Percentiles rank a stretch among this genome's conserved stretches.
Evolutionary conservation across 73 alveolate genomes (phyloP).

Genomic region (Paramecium tetraurelia): DNA sequence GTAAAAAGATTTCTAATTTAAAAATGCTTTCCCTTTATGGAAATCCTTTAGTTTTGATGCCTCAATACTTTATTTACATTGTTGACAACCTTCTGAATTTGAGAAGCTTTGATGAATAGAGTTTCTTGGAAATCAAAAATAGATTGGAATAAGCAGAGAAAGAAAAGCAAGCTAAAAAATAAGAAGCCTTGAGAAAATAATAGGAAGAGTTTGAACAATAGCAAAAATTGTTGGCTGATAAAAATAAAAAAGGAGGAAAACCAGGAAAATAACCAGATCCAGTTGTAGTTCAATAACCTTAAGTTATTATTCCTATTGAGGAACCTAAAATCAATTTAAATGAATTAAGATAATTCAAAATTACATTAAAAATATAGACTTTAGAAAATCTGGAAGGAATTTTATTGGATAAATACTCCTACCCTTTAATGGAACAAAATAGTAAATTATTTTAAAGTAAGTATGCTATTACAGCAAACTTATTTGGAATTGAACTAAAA

Average conservation of each 20-base stretch:
- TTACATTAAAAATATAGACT: not conserved
- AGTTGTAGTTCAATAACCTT: not conserved
- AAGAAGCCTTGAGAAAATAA: not conserved
- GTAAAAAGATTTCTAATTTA: not conserved
- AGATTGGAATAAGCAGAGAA: conserved; percentile 1
- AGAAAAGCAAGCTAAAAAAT: not conserved
- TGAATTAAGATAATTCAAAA: not conserved
- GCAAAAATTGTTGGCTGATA: conserved; percentile 13
- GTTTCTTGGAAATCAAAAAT: not conserved
- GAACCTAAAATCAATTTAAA: not conserved
- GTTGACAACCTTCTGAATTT: not conserved
- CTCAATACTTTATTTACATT: not conserved
- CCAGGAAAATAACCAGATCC: not conserved
- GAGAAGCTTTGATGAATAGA: conserved; percentile 32
- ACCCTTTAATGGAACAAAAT: not conserved
- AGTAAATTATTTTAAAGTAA: not conserved
- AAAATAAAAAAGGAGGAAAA: conserved; percentile 43
- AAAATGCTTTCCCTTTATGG: conserved; percentile 32
- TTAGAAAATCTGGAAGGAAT: conserved; percentile 42
- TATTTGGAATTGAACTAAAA: not conserved
- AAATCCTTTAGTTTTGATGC: conserved; percentile 18
- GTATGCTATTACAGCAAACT: not conserved
- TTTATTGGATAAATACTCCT: not conserved
- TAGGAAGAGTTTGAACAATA: not conserved
- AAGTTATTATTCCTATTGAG: conserved; percentile 4